Evolutionary conservation across 768 basidiomycete species (phyloP).

Genomic region (Omphalotus guepiniiformis): DNA sequence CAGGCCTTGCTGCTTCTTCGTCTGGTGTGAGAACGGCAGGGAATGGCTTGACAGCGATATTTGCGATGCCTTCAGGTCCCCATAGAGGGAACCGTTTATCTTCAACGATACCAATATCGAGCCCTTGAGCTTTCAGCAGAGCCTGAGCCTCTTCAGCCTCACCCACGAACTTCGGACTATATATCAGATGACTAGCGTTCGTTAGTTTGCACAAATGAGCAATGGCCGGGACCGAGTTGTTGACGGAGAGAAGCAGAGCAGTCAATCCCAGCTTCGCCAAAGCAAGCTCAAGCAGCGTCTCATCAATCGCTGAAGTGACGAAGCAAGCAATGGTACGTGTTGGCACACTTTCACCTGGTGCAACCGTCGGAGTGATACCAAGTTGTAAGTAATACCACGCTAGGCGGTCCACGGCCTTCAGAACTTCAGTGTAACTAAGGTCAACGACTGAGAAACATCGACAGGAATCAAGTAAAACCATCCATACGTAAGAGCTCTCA

Average conservation of each 20-base stretch:
- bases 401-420: constrained; percentile 24
- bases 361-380: constrained; percentile 17
- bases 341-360: constrained; percentile 24
- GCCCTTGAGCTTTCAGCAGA: constrained; percentile 18
- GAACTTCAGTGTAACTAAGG: constrained; percentile 13
- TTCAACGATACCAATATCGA: constrained; percentile 18
- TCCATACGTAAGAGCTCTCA: constrained; percentile 17
- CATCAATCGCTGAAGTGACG: constrained; percentile 35
- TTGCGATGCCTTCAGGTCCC: constrained; percentile 30
- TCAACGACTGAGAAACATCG: background rate
- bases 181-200: constrained; percentile 34
- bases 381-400: constrained; percentile 25
- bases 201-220: constrained; percentile 38
- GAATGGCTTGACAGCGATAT: constrained; percentile 21
- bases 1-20: constrained; percentile 27
- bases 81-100: constrained; percentile 37
- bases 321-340: constrained; percentile 32
- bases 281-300: constrained; percentile 37
- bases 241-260: constrained; percentile 35
- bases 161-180: constrained; percentile 29
- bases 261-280: constrained; percentile 35
- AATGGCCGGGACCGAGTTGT: constrained; percentile 42
- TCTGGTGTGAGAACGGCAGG: constrained; percentile 24
- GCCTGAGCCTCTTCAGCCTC: constrained; percentile 29
- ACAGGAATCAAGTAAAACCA: background rate